These are phyloP conservation scores for Globisporangium spinosum DNA, from an alignment of 352 stramenopile genomes.

Conservation along the genomic window DNA sequence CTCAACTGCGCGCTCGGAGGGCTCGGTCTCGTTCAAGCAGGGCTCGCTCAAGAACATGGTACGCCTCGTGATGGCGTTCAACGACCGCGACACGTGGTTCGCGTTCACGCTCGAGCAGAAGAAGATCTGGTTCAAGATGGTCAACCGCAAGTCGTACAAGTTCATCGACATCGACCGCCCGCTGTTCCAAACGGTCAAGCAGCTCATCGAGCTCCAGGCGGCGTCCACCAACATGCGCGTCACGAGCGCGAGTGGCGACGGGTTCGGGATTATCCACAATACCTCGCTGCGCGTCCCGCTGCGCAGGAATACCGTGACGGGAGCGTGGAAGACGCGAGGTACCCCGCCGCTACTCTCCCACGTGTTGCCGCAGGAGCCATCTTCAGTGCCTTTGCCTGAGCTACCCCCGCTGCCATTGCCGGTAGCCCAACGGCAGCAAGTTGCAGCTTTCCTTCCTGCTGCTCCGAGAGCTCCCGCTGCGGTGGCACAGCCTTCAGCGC, in stretches of 20 bases:
- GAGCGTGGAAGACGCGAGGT: not conserved
- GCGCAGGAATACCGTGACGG: not conserved
- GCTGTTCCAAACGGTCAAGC: conserved; percentile 7
- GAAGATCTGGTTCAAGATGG: conserved; percentile 20
- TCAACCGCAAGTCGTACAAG: conserved; percentile 20
- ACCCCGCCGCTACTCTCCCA: not conserved
- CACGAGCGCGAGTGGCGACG: conserved; percentile 1
- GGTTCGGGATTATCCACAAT: not conserved
- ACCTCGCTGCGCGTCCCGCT: not conserved
- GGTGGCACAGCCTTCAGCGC: not conserved
- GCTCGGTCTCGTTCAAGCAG: conserved; percentile 18
- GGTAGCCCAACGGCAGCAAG: not conserved
- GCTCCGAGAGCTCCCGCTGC: not conserved
- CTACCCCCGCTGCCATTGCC: not conserved
- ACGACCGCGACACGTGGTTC: conserved; percentile 17
- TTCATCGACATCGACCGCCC: conserved; percentile 17
- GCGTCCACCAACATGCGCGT: conserved; percentile 15
- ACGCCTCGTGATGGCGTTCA: conserved; percentile 18
- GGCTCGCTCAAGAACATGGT: conserved; percentile 18
- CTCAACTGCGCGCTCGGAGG: conserved; percentile 9
- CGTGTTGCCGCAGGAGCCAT: not conserved
- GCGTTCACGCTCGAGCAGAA: conserved; percentile 17
- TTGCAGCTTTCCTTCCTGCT: conserved; percentile 2
- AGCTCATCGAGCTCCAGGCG: conserved; percentile 13
- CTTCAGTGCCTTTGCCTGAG: not conserved